Base-by-base conservation (phyloP, 2,329 filamentous ascomycete genomes). In the Thermothelomyces thermophilus region DNA sequence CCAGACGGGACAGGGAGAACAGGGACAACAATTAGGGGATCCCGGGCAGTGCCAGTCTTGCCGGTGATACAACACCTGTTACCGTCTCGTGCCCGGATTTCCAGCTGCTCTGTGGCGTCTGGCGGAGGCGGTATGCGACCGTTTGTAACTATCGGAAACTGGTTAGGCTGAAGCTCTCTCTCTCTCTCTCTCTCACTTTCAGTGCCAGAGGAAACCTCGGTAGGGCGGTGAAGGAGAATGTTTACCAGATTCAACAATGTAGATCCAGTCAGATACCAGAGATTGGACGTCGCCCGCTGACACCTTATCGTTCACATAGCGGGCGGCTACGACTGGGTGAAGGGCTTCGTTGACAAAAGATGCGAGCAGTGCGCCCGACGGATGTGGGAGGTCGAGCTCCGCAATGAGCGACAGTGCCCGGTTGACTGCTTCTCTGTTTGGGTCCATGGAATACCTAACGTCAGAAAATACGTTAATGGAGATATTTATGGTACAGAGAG, bases 171-270 rank as follows among this genome's bases (percentile, higher is more conserved):
- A n/a, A n/a, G n/a, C n/a, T n/a, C n/a, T n/a, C n/a, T n/a, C n/a
- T n/a, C n/a, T n/a, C n/a, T n/a, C n/a, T n/a, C n/a, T n/a, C n/a
- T n/a, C n/a, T n/a, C n/a, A n/a, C n/a, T n/a, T n/a, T n/a, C n/a
- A n/a, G n/a, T n/a, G n/a, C n/a, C n/a, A n/a, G n/a, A n/a, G n/a
- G n/a, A n/a, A n/a, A n/a, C n/a, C n/a, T n/a, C n/a, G n/a, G n/a
- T n/a, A n/a, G n/a, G n/a, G 3, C n/a, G 39, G 4, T 7, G 10
- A 9, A 2, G 10, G 20, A 17, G 14, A 13, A 20, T 8, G 47
- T 52, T 52, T 50, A 62, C 62, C 41, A 2, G 58, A 58, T 45
- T 62, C 59, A 17, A 63, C 44, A 24, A 65, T 60, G 24, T 59
- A 62, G 14, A 45, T 54, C 62, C 62, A 65, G 48, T 62, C 56